Evolutionary conservation across 2,329 filamentous ascomycete genomes (phyloP).

Genomic region (Colletotrichum sansevieriae): DNA sequence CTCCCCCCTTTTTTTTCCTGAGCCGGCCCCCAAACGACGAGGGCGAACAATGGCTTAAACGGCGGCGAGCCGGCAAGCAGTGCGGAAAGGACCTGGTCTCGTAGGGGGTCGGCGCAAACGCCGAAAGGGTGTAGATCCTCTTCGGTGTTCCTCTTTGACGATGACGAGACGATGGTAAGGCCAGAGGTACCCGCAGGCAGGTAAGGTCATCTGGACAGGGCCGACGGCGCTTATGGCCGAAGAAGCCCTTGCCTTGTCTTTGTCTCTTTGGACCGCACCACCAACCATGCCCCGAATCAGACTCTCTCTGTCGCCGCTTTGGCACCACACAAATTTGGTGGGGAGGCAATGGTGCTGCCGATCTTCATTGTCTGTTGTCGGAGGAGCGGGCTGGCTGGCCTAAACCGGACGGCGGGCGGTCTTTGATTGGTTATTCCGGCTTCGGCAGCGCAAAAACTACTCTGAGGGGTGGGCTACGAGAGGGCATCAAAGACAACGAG

Average conservation of each 20-base stretch:
- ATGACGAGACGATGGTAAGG: conserved; percentile 17
- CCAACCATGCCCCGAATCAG: conserved; percentile 7
- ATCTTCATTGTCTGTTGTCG: conserved; percentile 36
- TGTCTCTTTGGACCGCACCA: conserved; percentile 33
- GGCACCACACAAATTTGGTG: conserved; percentile 17
- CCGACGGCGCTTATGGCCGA: conserved; percentile 2
- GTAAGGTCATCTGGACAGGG: conserved; percentile 17
- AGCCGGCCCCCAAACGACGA: background rate
- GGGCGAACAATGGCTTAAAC: conserved; percentile 9
- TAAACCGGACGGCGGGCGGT: conserved; percentile 38
- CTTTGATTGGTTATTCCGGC: conserved; percentile 38
- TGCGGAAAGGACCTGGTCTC: background rate
- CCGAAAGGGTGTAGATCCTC: conserved; percentile 13
- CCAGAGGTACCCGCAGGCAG: conserved; percentile 5
- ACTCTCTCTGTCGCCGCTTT: conserved; percentile 29
- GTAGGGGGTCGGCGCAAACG: background rate
- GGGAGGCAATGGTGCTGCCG: conserved; percentile 38
- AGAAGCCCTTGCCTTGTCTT: conserved; percentile 26
- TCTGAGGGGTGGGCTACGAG: conserved; percentile 26
- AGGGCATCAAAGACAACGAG: conserved; percentile 16
- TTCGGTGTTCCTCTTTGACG: conserved; percentile 4
- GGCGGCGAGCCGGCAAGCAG: background rate
- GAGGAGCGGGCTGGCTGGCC: conserved; percentile 24
- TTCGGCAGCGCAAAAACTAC: conserved; percentile 17
- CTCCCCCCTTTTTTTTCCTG: background rate